These are phyloP conservation scores for Aaosphaeria arxii DNA, from an alignment of 2,329 filamentous ascomycete genomes.

Conservation along the genomic window DNA sequence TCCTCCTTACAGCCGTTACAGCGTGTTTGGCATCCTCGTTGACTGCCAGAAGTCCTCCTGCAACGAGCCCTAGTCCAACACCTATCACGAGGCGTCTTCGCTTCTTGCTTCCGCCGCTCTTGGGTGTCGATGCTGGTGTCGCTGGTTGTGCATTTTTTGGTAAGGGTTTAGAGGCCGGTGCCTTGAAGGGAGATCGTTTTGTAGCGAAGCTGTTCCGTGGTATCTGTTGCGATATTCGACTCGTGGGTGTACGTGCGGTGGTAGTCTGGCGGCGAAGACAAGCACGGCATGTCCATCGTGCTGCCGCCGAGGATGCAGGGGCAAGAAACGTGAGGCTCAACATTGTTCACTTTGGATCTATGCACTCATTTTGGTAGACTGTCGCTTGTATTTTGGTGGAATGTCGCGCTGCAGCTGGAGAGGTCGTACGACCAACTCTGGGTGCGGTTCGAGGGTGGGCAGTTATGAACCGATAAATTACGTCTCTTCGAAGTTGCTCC, in stretches of 20 bases:
- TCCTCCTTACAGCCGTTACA: constrained; percentile 72
- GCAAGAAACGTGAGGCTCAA: constrained; percentile 20
- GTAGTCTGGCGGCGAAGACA: constrained; percentile 24
- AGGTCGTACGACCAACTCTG: no score
- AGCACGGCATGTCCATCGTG: constrained; percentile 33
- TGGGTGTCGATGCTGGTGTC: constrained; percentile 5
- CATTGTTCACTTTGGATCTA: constrained; percentile 14
- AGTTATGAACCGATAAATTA: no score
- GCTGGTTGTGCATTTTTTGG: not conserved
- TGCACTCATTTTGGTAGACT: no score
- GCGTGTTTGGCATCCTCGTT: constrained; percentile 70
- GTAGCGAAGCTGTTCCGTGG: constrained; percentile 18
- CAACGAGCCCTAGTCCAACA: constrained; percentile 26
- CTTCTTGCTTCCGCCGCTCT: constrained; percentile 17
- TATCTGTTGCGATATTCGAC: constrained; percentile 6
- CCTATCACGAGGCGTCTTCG: constrained; percentile 11
- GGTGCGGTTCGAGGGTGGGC: no score
- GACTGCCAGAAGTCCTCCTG: constrained; percentile 47
- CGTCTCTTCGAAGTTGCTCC: no score
- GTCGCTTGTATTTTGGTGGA: no score
- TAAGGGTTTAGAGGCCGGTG: no score
- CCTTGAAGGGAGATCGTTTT: not conserved
- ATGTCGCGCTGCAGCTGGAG: no score
- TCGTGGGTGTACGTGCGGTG: no score
- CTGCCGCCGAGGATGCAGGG: constrained; percentile 22